These are phyloP conservation scores for Sphaerostilbella broomeana DNA, from an alignment of 2,329 filamentous ascomycete species.

Conservation along the genomic window DNA sequence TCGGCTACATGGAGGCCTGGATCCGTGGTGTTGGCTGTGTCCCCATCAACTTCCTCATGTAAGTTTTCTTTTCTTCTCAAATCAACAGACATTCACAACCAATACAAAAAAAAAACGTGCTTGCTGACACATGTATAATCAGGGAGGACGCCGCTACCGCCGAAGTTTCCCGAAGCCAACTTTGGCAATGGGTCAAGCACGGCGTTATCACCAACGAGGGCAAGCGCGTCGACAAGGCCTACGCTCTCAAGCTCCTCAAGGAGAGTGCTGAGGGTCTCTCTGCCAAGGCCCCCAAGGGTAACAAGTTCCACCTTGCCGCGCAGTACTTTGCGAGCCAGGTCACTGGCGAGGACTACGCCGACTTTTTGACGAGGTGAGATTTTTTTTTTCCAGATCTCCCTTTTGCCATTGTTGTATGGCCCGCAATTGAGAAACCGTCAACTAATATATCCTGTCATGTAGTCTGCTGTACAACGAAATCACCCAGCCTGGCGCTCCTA, in stretches of 20 bases:
- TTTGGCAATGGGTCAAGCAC: conserved; percentile 91
- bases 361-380: conserved; percentile 80
- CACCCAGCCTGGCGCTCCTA: conserved; percentile 60
- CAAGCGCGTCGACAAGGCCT: conserved; percentile 88
- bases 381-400: not conserved
- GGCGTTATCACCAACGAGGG: conserved; percentile 73
- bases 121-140: conserved; percentile 14
- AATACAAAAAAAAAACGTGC: not conserved
- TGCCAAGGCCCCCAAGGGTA: conserved; percentile 70
- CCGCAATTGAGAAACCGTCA: not conserved
- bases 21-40: conserved; percentile 90
- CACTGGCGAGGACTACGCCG: conserved; percentile 94
- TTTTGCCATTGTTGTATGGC: not conserved
- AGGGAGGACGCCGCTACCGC: conserved; percentile 93
- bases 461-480: conserved; percentile 86
- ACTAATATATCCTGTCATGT: not conserved
- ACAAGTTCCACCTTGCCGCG: conserved; percentile 85
- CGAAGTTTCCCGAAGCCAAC: conserved; percentile 87
- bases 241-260: conserved; percentile 76
- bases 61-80: too few relatives aligned
- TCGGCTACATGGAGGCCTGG: conserved; percentile 99
- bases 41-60: conserved; percentile 96
- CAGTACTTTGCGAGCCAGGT: conserved; percentile 92
- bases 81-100: not conserved
- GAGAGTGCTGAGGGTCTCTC: conserved; percentile 75